A percentile compares a stretch with the other conserved stretches of the same genome.
phyloP scores from a whole-genome alignment of 371 early-diverging fungal species.

The Apophysomyces sp. region DNA sequence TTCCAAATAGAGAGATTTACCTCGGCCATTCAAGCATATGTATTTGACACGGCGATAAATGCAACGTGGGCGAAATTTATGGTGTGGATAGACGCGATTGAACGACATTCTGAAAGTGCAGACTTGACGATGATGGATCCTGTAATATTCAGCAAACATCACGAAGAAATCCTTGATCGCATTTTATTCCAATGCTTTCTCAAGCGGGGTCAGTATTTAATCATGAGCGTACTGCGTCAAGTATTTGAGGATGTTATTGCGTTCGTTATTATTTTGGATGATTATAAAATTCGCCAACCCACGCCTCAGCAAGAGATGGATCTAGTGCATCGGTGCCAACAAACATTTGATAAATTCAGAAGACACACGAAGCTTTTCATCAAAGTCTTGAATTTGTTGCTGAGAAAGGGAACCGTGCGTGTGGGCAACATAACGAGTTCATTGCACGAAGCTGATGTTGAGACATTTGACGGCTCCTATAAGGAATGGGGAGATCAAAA shows the following conservation, averaged over 20 bases:
- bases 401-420: conserved; percentile 41
- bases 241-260: conserved; percentile 38
- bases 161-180: conserved; percentile 50
- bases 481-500: conserved; percentile 20
- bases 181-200: conserved; percentile 51
- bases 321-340: conserved; percentile 12
- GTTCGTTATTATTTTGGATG: conserved; percentile 19
- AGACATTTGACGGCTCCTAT: conserved; percentile 28
- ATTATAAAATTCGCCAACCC: conserved; percentile 1
- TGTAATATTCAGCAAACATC: conserved; percentile 40
- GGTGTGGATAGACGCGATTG: conserved; percentile 26
- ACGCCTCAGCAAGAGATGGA: background rate
- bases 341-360: conserved; percentile 30
- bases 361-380: conserved; percentile 30
- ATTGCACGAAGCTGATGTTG: conserved; percentile 11
- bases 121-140: conserved; percentile 34
- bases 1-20: conserved; percentile 53
- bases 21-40: conserved; percentile 37
- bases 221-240: conserved; percentile 31
- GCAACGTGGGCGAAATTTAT: conserved; percentile 46
- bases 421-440: conserved; percentile 31
- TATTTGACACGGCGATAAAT: conserved; percentile 42
- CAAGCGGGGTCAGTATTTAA: conserved; percentile 43
- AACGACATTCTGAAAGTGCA: conserved; percentile 5
- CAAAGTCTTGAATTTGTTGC: conserved; percentile 32